Base-by-base conservation (phyloP, 148 eudicot genomes). In the Hydrangea macrophylla region DNA sequence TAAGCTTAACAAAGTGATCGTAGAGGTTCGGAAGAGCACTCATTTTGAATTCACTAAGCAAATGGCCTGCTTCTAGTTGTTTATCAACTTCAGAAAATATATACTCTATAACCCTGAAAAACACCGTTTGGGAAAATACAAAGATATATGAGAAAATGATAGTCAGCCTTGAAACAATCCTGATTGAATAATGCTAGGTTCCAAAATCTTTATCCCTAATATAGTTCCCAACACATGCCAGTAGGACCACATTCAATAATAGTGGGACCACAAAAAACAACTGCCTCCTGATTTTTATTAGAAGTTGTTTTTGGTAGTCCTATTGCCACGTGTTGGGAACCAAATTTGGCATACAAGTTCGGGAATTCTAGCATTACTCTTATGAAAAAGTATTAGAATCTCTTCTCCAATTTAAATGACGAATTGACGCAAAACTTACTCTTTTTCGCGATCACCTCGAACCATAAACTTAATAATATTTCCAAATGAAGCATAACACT, bases 11-110 rank as follows among this genome's bases (percentile, higher is more conserved):
- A 68, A 95, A 89, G 79, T 78, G 88, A 35, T 80, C 87, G 75
- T 91, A 89, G 71, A 95, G 82, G 76, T 70, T 87, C 50, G 97
- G 97, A 76, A 95, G 99, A 74, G 93, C 90, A 76, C 83, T 95
- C 89, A 95, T 81, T 70, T 80, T 87, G 74, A 76, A 91, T 60
- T 82, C 87, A 42, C 55, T 73, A 7, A 88, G 75, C 32, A 94
- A 70, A 68, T 80, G 55, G 32, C 82, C 92, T 0, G 50, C 76
- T 10, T 72, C 78, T 61, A 91, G 80, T 67, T 82, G 99, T 65
- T 70, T 64, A 63, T 89, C 93, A 68, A 95, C 88, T 73, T 84
- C 96, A 30, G 55, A 44, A 75, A 95, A 95, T 69, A 95, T 82
- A 59, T 40, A 62, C 18, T 80, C 88, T 70, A 92, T 92, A 62